phyloP scores from a whole-genome alignment of 106 monocot species.

The Allium cepa region DNA sequence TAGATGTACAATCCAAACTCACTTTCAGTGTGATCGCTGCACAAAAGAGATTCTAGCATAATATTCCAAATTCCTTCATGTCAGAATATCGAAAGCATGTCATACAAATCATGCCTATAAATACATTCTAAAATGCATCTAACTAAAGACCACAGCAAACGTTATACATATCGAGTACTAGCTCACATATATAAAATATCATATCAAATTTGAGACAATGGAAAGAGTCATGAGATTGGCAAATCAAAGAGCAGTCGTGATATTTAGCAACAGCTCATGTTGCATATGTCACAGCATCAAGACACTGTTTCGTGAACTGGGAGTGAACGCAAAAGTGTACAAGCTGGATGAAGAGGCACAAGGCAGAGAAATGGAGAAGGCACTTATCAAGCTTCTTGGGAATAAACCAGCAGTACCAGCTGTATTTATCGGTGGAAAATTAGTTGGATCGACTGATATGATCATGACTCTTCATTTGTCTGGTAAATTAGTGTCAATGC shows the following conservation, averaged over 20 bases:
- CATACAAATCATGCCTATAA: no score
- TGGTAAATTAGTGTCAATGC: constrained; percentile 1
- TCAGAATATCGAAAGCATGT: no score
- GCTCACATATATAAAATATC: neutral
- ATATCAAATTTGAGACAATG: constrained; percentile 4
- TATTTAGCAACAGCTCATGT: constrained; percentile 28
- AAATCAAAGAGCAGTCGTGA: constrained; percentile 22
- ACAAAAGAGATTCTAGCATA: no score
- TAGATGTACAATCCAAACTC: no score
- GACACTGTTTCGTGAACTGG: constrained; percentile 8
- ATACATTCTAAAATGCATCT: no score
- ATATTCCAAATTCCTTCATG: no score
- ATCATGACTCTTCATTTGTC: constrained; percentile 9
- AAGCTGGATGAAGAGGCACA: constrained; percentile 8
- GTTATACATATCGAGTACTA: neutral
- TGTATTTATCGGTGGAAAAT: constrained; percentile 9
- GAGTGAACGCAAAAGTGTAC: constrained; percentile 2
- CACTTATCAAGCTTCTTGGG: neutral
- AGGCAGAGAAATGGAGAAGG: constrained; percentile 11
- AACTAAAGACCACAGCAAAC: neutral
- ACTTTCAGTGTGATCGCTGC: no score
- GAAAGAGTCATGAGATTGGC: constrained; percentile 26
- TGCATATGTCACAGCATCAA: constrained; percentile 34
- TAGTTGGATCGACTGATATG: neutral
- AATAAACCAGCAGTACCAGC: constrained; percentile 3